A percentile compares a stretch with the other conserved stretches of the same genome.
These are phyloP conservation scores for Cryptococcus sp. DNA, from an alignment of 1,284 basidiomycete genomes.

Conservation along the genomic window DNA sequence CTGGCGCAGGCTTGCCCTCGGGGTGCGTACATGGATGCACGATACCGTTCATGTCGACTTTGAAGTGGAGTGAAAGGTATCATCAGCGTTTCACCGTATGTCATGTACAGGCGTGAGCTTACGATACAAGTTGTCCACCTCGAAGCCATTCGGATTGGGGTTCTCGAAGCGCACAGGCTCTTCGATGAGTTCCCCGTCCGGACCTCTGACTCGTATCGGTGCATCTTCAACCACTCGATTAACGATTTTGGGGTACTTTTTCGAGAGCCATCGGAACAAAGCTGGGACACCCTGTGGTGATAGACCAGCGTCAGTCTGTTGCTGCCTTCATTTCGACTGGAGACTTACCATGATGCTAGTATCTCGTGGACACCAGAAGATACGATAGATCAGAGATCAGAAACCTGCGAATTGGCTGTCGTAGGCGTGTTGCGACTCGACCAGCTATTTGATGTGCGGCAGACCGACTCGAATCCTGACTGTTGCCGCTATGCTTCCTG, in stretches of 20 bases:
- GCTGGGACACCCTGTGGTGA: conserved; percentile 82
- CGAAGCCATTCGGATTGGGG: conserved; percentile 92
- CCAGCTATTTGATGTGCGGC: too few relatives aligned
- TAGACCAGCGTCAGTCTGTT: background rate
- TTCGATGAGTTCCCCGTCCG: conserved; percentile 67
- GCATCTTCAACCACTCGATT: conserved; percentile 79
- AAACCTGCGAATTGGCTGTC: too few relatives aligned
- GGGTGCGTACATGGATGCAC: conserved; percentile 99
- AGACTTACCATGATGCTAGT: too few relatives aligned
- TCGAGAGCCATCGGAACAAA: conserved; percentile 88
- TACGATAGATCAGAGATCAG: too few relatives aligned
- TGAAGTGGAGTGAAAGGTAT: background rate
- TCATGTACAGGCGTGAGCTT: conserved; percentile 55
- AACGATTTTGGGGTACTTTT: conserved; percentile 95
- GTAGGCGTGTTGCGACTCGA: too few relatives aligned
- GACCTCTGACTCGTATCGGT: conserved; percentile 62
- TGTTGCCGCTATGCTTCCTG: too few relatives aligned
- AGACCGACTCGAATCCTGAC: too few relatives aligned
- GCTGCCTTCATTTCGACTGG: too few relatives aligned
- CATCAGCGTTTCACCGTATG: conserved; percentile 8
- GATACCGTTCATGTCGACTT: conserved; percentile 58
- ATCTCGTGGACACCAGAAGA: too few relatives aligned
- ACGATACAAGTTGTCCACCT: conserved; percentile 95
- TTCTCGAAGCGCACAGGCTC: conserved; percentile 80
- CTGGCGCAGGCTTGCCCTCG: conserved; percentile 90